These are phyloP conservation scores for Xylaria digitata DNA, from an alignment of 2,329 filamentous ascomycete genomes.

Conservation along the genomic window DNA sequence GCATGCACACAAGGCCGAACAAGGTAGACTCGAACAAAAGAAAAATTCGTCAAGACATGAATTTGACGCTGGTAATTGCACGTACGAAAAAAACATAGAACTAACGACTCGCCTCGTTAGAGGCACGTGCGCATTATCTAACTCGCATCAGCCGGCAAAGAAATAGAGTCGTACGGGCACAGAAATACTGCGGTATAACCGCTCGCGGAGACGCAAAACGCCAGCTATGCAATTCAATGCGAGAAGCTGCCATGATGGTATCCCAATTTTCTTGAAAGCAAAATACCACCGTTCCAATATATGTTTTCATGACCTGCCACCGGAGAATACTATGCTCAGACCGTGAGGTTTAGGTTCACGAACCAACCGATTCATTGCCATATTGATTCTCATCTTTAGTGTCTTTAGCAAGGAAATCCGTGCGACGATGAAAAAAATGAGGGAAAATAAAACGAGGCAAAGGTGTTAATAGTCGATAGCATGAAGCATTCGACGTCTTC, in stretches of 20 bases:
- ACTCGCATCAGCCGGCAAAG: slow-evolving; percentile 6
- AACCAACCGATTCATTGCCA: neutral
- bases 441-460: neutral
- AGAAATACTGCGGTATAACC: neutral
- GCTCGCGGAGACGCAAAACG: neutral
- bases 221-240: slow-evolving; percentile 17
- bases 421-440: neutral
- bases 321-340: neutral
- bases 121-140: slow-evolving; percentile 21
- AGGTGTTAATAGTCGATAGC: neutral
- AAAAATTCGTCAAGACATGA: slow-evolving; percentile 8
- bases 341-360: neutral
- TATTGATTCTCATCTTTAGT: neutral
- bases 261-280: slow-evolving; percentile 23
- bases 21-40: neutral
- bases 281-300: slow-evolving; percentile 20
- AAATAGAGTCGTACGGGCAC: neutral
- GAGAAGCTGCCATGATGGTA: slow-evolving; percentile 16
- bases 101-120: slow-evolving; percentile 13
- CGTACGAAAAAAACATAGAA: slow-evolving; percentile 7
- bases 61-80: slow-evolving; percentile 6
- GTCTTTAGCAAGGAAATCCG: neutral
- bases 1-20: neutral
- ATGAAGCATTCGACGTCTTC: neutral
- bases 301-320: slow-evolving; percentile 6